Conservation (phyloP, 352 stramenopile species). For the Globisporangium lucens region DNA sequence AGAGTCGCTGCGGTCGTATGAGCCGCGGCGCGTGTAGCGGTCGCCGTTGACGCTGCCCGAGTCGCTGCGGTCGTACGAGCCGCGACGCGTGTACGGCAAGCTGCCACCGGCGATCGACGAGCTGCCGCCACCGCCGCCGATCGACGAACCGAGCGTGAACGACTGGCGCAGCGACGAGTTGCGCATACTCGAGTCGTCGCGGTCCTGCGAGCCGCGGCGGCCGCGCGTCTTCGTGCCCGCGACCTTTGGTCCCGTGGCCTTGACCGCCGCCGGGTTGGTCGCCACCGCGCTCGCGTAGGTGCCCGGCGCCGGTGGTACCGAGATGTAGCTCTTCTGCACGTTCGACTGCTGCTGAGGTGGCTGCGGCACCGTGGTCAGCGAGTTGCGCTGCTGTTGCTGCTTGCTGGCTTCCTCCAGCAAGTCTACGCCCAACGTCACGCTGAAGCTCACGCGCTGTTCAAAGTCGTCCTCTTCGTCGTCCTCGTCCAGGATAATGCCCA, state of each 20-base stretch:
- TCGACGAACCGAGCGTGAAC: slow-evolving; percentile 21
- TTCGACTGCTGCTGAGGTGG: slow-evolving; percentile 13
- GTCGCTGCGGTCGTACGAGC: slow-evolving; percentile 52
- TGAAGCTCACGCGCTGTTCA: slow-evolving; percentile 76
- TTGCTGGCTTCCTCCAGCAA: slow-evolving; percentile 64
- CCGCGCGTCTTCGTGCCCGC: slow-evolving; percentile 20
- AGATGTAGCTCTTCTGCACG: slow-evolving; percentile 23
- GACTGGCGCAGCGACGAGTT: slow-evolving; percentile 23
- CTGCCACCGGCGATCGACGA: slow-evolving; percentile 21
- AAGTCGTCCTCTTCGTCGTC: slow-evolving; percentile 43
- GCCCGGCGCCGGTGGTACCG: slow-evolving; percentile 15
- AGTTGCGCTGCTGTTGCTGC: slow-evolving; percentile 53
- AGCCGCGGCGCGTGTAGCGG: slow-evolving; percentile 21
- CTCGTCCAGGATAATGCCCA: slow-evolving; percentile 66
- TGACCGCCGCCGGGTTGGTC: slow-evolving; percentile 12
- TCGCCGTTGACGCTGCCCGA: slow-evolving; percentile 31
- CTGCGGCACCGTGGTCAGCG: slow-evolving; percentile 32
- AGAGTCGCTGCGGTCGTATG: slow-evolving; percentile 22
- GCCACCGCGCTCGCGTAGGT: slow-evolving; percentile 30
- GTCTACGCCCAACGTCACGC: slow-evolving; percentile 74
- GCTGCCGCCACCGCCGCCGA: slow-evolving; percentile 3
- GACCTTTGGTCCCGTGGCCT: not conserved
- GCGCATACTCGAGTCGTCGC: slow-evolving; percentile 17
- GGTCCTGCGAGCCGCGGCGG: slow-evolving; percentile 65
- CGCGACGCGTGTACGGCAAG: slow-evolving; percentile 39